A percentile compares a stretch with the other conserved stretches of the same genome.
phyloP scores from a whole-genome alignment of 495 filamentous ascomycete genomes.

The Corynascus novoguineensis region DNA sequence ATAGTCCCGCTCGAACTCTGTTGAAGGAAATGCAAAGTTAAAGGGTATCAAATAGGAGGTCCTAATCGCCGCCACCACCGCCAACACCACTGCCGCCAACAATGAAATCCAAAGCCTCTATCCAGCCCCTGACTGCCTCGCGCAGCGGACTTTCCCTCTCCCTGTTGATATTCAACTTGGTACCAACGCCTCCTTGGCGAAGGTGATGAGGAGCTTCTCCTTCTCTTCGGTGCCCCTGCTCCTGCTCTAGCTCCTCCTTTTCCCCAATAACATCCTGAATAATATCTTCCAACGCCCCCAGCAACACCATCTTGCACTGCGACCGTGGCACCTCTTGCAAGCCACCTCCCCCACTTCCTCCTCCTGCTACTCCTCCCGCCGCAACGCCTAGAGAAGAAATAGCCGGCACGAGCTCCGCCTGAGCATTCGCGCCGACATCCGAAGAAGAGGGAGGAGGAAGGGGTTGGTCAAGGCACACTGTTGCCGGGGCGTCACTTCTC shows the following conservation, averaged over 20 bases:
- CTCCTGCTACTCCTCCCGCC: background rate
- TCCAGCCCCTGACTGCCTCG: slow-evolving; percentile 41
- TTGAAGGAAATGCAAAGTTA: background rate
- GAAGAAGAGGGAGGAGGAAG: background rate
- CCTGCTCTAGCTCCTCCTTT: slow-evolving; percentile 16
- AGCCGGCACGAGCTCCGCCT: background rate
- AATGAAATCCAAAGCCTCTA: slow-evolving; percentile 36
- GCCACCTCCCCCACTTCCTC: background rate
- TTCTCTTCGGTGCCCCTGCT: background rate
- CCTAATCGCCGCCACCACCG: slow-evolving; percentile 19
- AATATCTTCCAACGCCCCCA: slow-evolving; percentile 45
- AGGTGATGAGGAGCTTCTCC: background rate
- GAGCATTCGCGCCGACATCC: background rate
- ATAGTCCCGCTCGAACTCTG: background rate
- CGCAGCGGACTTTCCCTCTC: slow-evolving; percentile 38
- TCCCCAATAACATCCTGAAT: slow-evolving; percentile 42
- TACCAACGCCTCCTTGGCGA: background rate
- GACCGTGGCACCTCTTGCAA: slow-evolving; percentile 41
- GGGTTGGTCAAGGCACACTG: too few species aligned
- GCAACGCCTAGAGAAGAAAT: too few species aligned
- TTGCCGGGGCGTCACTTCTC: too few species aligned
- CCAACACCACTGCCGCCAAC: slow-evolving; percentile 16
- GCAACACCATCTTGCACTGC: slow-evolving; percentile 44
- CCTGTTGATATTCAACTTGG: background rate
- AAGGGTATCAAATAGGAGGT: slow-evolving; percentile 3